Conservation (phyloP, 202 grass and related monocot genomes). For the Alloteropsis angusta region DNA sequence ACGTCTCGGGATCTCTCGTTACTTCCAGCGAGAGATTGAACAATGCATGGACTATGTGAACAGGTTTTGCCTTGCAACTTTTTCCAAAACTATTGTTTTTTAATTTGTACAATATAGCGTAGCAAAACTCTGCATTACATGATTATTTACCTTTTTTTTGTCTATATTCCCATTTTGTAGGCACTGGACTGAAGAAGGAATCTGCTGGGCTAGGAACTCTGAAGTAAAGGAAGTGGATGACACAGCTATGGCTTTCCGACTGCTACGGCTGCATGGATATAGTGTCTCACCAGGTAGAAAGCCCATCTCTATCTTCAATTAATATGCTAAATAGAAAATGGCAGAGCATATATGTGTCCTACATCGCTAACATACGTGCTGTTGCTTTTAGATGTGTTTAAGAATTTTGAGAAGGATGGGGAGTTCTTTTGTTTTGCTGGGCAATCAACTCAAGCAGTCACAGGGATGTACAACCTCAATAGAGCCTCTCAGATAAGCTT, state of each 20-base stretch:
- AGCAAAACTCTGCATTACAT: neutral
- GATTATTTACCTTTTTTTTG: too few species aligned
- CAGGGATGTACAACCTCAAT: constrained; percentile 90
- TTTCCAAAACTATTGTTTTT: neutral
- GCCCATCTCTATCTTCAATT: neutral
- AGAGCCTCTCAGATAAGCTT: constrained; percentile 63
- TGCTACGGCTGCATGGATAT: constrained; percentile 68
- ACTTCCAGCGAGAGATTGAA: constrained; percentile 66
- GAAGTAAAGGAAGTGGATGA: constrained; percentile 66
- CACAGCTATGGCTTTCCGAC: constrained; percentile 78
- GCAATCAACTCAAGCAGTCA: constrained; percentile 76
- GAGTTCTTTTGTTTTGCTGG: constrained; percentile 70
- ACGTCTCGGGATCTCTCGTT: constrained; percentile 62
- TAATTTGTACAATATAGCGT: too few species aligned
- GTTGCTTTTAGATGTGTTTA: constrained; percentile 41
- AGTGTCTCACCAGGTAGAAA: constrained; percentile 46
- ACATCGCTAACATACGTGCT: neutral
- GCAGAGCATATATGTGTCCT: too few species aligned
- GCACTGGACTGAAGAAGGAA: constrained; percentile 62
- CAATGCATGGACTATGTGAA: constrained; percentile 56
- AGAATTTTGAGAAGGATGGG: constrained; percentile 73
- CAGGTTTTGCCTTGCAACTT: constrained; percentile 32
- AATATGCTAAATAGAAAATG: too few species aligned
- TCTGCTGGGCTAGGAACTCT: constrained; percentile 83
- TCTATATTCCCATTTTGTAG: constrained; percentile 1